Percentiles rank a stretch among this genome's conserved stretches.
phyloP scores from a whole-genome alignment of 202 grass and related monocot species.

The Panicum hallii region DNA sequence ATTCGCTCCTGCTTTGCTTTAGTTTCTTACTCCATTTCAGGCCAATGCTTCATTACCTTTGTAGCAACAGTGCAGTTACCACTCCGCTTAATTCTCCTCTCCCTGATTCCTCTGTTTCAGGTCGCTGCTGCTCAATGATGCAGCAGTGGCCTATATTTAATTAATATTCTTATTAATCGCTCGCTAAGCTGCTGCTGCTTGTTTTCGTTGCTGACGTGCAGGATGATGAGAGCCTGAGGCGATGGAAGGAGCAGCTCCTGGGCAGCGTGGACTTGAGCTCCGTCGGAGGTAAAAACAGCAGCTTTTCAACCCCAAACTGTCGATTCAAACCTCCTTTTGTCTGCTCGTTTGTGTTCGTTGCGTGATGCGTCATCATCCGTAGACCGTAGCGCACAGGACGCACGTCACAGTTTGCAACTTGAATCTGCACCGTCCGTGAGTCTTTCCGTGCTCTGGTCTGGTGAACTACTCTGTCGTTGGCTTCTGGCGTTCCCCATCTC shows the following conservation, averaged over 20 bases:
- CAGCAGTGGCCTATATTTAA: neutral
- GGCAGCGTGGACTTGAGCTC: conserved; percentile 73
- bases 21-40: neutral
- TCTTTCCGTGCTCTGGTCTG: neutral
- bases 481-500: neutral
- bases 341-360: neutral
- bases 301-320: neutral
- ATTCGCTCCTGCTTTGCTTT: neutral
- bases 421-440: neutral
- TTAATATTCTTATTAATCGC: neutral
- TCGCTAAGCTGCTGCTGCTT: neutral
- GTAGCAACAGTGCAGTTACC: neutral
- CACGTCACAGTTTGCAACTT: neutral
- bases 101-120: neutral
- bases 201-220: neutral
- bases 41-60: neutral
- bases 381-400: neutral
- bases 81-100: neutral
- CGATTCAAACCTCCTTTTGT: neutral
- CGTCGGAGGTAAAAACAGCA: conserved; percentile 66
- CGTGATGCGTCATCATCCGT: neutral
- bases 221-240: conserved; percentile 83
- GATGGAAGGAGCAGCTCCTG: conserved; percentile 82
- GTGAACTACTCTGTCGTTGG: neutral
- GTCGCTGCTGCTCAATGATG: neutral